Conservation (phyloP, 129 eudicot species). For the Flaveria trinervia region DNA sequence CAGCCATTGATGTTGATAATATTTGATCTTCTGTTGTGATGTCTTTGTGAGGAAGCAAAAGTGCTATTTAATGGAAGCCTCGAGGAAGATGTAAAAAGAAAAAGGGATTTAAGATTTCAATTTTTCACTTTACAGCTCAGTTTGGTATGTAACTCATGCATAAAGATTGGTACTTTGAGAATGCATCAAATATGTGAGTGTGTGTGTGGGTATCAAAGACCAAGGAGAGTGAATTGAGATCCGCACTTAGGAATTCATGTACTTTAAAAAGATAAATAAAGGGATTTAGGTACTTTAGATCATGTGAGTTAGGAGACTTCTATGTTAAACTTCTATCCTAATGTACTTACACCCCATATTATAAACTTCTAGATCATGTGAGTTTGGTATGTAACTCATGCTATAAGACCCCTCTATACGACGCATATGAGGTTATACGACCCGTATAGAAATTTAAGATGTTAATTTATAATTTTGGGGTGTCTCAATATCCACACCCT, state of each 20-base stretch:
- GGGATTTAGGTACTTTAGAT: constrained; percentile 24
- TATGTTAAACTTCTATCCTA: constrained; percentile 7
- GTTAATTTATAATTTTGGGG: too few species aligned
- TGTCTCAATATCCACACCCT: too few species aligned
- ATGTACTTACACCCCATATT: too few species aligned
- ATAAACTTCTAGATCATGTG: too few species aligned
- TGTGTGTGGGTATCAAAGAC: too few species aligned
- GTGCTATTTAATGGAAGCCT: constrained; percentile 28
- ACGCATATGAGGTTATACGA: too few species aligned
- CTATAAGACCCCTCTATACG: too few species aligned
- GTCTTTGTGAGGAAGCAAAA: constrained; percentile 19
- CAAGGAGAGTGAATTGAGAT: constrained; percentile 21
- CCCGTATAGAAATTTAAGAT: too few species aligned
- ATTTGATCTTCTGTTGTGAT: constrained; percentile 22
- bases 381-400: too few species aligned
- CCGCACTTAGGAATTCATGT: constrained; percentile 21
- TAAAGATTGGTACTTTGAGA: constrained; percentile 21
- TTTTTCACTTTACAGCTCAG: constrained; percentile 34
- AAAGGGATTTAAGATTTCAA: constrained; percentile 23
- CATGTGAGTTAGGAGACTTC: constrained; percentile 35
- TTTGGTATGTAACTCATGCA: constrained; percentile 19
- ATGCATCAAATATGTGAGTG: neutral
- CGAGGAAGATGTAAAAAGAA: constrained; percentile 8
- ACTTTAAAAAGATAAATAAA: neutral
- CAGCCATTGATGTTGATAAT: constrained; percentile 34